These are phyloP conservation scores for Penicillium roqueforti DNA, from an alignment of 495 filamentous ascomycete genomes.

Conservation along the genomic window DNA sequence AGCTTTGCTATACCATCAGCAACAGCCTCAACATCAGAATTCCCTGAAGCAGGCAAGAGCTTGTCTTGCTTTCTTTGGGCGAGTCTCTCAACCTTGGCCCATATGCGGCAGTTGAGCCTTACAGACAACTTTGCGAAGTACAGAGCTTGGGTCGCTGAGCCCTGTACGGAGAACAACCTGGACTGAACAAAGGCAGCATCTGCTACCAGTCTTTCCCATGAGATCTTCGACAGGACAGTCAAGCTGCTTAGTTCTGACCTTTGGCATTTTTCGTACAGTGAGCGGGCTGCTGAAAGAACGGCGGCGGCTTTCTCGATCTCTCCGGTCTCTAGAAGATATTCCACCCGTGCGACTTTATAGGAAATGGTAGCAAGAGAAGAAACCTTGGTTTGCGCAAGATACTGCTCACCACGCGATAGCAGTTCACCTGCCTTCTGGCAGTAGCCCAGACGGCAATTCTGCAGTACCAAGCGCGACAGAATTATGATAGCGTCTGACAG, in stretches of 20 bases:
- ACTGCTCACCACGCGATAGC: slow-evolving; percentile 55
- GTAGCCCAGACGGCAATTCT: slow-evolving; percentile 74
- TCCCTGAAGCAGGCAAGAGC: slow-evolving; percentile 14
- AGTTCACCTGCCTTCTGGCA: slow-evolving; percentile 65
- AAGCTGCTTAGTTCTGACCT: slow-evolving; percentile 24
- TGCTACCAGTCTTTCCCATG: slow-evolving; percentile 44
- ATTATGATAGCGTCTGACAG: slow-evolving; percentile 52
- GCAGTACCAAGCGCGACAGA: slow-evolving; percentile 58
- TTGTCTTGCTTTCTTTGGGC: slow-evolving; percentile 36
- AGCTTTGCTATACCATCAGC: slow-evolving; percentile 43
- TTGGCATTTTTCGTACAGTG: slow-evolving; percentile 37
- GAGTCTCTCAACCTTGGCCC: slow-evolving; percentile 61
- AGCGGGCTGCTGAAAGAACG: slow-evolving; percentile 28
- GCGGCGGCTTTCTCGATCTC: slow-evolving; percentile 52
- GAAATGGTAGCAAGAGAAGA: slow-evolving; percentile 44
- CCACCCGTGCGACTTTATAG: slow-evolving; percentile 67
- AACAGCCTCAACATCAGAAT: slow-evolving; percentile 38
- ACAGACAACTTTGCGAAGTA: slow-evolving; percentile 64
- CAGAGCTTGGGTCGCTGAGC: slow-evolving; percentile 60
- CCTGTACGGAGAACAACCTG: slow-evolving; percentile 57
- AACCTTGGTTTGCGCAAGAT: slow-evolving; percentile 35
- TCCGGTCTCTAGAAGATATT: slow-evolving; percentile 68
- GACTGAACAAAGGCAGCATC: slow-evolving; percentile 59
- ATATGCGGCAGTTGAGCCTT: slow-evolving; percentile 62
- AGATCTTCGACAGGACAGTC: slow-evolving; percentile 33